A percentile compares a stretch with the other conserved stretches of the same genome.
phyloP scores from a whole-genome alignment of 73 alveolate species.

The Symbiodinium natans region DNA sequence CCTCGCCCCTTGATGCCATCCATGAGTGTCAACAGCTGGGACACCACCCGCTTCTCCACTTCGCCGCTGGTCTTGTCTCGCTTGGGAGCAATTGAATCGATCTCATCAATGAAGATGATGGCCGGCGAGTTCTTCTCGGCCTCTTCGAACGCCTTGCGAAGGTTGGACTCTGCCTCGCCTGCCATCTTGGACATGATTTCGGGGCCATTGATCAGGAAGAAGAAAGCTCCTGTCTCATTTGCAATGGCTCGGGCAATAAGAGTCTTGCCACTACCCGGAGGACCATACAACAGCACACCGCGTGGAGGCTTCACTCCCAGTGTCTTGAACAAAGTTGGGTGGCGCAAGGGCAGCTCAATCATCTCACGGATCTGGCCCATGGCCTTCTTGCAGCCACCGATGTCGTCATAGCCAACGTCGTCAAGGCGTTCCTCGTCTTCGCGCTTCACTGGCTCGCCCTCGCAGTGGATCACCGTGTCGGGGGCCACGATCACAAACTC shows the following conservation, averaged over 20 bases:
- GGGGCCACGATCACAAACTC: constrained; percentile 99
- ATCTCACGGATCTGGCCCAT: constrained; percentile 98
- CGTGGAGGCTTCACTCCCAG: constrained; percentile 99
- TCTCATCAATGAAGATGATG: constrained; percentile 98
- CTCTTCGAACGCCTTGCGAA: constrained; percentile 99
- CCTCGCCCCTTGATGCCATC: constrained; percentile 92
- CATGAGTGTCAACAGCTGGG: constrained; percentile 97
- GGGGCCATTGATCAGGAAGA: constrained; percentile 97
- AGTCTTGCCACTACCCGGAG: constrained; percentile 99
- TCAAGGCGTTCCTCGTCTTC: constrained; percentile 98
- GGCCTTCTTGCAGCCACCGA: constrained; percentile 99
- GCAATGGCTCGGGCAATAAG: constrained; percentile 99
- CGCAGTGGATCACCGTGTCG: constrained; percentile 98
- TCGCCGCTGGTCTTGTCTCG: constrained; percentile 99
- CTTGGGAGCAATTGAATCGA: constrained; percentile 99
- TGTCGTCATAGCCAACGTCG: constrained; percentile 98
- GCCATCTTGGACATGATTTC: constrained; percentile 99
- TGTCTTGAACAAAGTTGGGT: constrained; percentile 99
- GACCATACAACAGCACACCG: constrained; percentile 99
- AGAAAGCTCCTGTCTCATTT: constrained; percentile 98
- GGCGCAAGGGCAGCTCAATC: constrained; percentile 99
- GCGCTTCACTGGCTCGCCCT: constrained; percentile 99
- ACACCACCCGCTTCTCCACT: constrained; percentile 99
- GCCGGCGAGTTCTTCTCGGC: constrained; percentile 99
- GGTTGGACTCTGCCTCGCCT: constrained; percentile 99